phyloP scores from a whole-genome alignment of 176 grass and related monocot genomes.

The Musa troglodytarum region DNA sequence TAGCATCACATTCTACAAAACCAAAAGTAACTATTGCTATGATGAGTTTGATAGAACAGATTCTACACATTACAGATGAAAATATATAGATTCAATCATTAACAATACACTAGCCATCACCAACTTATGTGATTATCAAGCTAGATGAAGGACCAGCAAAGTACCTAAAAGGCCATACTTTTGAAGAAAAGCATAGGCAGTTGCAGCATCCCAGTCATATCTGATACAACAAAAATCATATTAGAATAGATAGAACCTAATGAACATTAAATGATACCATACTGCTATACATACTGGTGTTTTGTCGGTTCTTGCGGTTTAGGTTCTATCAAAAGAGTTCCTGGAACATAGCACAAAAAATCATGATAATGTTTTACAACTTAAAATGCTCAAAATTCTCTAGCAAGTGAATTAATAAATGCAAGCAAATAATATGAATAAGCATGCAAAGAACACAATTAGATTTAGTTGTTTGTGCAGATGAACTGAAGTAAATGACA shows the following conservation, averaged over 20 bases:
- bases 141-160: not conserved
- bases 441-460: not conserved
- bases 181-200: constrained; percentile 81
- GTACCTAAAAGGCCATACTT: constrained; percentile 91
- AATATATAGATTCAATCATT: too few relatives aligned
- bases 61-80: too few relatives aligned
- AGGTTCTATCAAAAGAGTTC: constrained; percentile 80
- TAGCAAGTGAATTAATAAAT: not conserved
- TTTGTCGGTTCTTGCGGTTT: constrained; percentile 99
- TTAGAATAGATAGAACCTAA: not conserved
- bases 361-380: not conserved
- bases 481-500: too few relatives aligned
- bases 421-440: not conserved
- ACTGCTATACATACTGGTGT: constrained; percentile 62
- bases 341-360: constrained; percentile 29
- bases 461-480: too few relatives aligned
- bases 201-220: constrained; percentile 99
- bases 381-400: not conserved
- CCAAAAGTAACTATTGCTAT: too few relatives aligned
- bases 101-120: too few relatives aligned
- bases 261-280: not conserved
- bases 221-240: constrained; percentile 22
- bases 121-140: not conserved
- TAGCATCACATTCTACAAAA: too few relatives aligned
- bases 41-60: too few relatives aligned